Base-by-base conservation (phyloP, 1,284 basidiomycete species). In the Sanghuangporus weigelae region DNA sequence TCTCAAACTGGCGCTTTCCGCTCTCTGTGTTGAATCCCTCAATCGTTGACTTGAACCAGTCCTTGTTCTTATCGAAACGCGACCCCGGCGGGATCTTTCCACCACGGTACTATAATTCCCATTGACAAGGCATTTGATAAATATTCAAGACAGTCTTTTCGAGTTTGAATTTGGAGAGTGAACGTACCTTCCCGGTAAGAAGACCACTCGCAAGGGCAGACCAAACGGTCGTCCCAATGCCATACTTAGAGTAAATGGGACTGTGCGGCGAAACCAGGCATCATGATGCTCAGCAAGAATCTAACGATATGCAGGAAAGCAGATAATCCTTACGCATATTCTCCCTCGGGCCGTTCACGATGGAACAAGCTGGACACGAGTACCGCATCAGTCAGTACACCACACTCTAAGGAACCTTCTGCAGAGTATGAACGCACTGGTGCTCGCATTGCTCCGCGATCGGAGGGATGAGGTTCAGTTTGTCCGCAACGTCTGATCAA, bases 401-500 rank as follows among this genome's bases (percentile, higher is more conserved):
- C 11, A 23, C 7, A n/a, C 21, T 11, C 1, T 4, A 57, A 23
- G 14, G 21, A 39, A 54, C 23, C 23, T 31, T 4, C 26, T 31
- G 35, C 38, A 35, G 56, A 36, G 31, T 12, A 16, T 23, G 31
- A 19, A 70, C 76, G 48, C 60, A 86, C 85, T 86, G 75, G 71
- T 88, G 84, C 72, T 91, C 83, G 70, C 87, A 88, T 76, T 95
- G 93, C 71, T 95, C 93, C 57, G 86, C 87, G 59, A 88, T 82
- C 3, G 93, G 93, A 4, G 83, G 81, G 67, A 89, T 83, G 55
- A 95, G 80, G 67, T 84, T 83, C 60, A 93, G 80, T 65, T 84
- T 84, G 61, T 80, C 78, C 3, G 92, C 91, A 60, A 95, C 78
- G 66, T 89, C 86, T 84, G 55, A 58, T 31, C 26, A 31, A 51